phyloP scores from a whole-genome alignment of 441 rosid genomes.

The Populus tomentosa region DNA sequence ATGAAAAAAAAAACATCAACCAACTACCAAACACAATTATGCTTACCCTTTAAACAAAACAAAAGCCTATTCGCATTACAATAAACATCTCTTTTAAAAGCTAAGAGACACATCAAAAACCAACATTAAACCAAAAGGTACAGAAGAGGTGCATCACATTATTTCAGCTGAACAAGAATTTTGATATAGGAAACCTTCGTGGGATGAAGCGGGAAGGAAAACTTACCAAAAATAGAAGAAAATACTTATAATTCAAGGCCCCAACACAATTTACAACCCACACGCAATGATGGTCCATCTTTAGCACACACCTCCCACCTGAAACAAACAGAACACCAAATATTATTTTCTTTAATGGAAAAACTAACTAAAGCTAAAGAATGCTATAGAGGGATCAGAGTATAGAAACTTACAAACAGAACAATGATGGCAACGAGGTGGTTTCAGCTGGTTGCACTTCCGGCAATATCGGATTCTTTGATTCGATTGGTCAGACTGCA shows the following conservation, averaged over 20 bases:
- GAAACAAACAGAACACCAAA: constrained; percentile 19
- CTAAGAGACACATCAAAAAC: not conserved
- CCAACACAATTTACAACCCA: constrained; percentile 98
- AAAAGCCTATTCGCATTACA: not conserved
- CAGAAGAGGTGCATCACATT: not conserved
- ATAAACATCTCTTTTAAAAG: not conserved
- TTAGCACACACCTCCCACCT: constrained; percentile 84
- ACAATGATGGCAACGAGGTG: constrained; percentile 89
- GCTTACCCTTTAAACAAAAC: not conserved
- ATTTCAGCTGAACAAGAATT: not conserved
- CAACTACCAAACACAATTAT: not conserved
- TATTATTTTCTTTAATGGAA: not conserved
- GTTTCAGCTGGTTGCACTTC: constrained; percentile 75
- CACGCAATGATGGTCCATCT: constrained; percentile 96
- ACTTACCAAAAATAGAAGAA: constrained; percentile 83
- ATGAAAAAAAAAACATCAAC: not conserved
- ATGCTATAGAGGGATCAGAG: not conserved
- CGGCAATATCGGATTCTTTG: constrained; percentile 65
- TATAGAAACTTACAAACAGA: constrained; percentile 69
- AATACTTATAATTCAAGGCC: constrained; percentile 78
- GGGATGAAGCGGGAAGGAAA: constrained; percentile 11
- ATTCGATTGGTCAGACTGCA: constrained; percentile 45
- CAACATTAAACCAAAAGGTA: not conserved
- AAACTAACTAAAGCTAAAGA: not conserved
- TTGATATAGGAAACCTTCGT: not conserved